phyloP scores from a whole-genome alignment of 1,139 yeast genomes.

The Saccharomyces hybrid region DNA sequence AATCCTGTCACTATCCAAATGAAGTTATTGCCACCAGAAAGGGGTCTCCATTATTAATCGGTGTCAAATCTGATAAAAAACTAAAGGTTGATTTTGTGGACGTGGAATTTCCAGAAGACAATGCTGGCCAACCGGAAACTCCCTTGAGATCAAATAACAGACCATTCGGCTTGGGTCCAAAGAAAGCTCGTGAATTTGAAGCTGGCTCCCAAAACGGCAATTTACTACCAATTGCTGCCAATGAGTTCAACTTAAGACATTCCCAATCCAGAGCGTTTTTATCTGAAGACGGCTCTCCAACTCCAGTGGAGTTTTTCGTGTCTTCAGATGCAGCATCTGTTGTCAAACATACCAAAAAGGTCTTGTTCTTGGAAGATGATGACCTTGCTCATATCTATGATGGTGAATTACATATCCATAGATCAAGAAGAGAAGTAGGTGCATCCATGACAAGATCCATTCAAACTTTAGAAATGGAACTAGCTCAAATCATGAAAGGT shows the following conservation, averaged over 20 bases:
- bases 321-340: constrained; percentile 99
- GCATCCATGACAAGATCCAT: constrained; percentile 90
- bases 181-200: constrained; percentile 19
- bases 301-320: constrained; percentile 91
- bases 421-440: constrained; percentile 87
- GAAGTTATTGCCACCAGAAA: constrained; percentile 96
- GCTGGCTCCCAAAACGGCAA: constrained; percentile 29
- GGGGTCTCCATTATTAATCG: constrained; percentile 94
- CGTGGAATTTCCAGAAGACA: constrained; percentile 81
- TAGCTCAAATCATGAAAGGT: constrained; percentile 97
- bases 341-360: constrained; percentile 93
- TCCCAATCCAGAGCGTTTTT: constrained; percentile 90
- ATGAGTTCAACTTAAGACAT: constrained; percentile 54
- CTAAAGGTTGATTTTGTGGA: constrained; percentile 97
- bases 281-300: constrained; percentile 84
- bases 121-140: constrained; percentile 33
- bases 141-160: constrained; percentile 18
- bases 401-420: constrained; percentile 96
- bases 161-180: constrained; percentile 2
- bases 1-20: constrained; percentile 86
- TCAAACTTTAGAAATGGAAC: constrained; percentile 93
- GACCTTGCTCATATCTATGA: constrained; percentile 97
- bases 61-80: constrained; percentile 91
- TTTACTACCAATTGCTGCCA: constrained; percentile 41
- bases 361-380: constrained; percentile 91